Evolutionary conservation across 2,329 filamentous ascomycete genomes (phyloP).

Genomic region (Sodiomyces alkalinus): DNA sequence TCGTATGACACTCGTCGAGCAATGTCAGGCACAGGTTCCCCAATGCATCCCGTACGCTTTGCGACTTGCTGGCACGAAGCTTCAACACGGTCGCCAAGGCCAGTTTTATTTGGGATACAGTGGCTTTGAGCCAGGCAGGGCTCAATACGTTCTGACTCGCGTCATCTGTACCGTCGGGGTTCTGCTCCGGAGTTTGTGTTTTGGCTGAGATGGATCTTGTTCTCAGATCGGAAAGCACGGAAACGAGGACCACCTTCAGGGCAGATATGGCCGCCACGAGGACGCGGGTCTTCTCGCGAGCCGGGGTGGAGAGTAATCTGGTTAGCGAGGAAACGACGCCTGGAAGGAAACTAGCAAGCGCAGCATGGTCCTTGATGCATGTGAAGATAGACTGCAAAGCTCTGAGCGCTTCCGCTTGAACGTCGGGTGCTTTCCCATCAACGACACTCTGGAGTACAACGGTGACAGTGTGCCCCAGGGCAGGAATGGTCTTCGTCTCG

Average conservation of each 20-base stretch:
- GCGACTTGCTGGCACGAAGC: slow-evolving; percentile 53
- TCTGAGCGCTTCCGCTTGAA: slow-evolving; percentile 55
- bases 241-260: slow-evolving; percentile 37
- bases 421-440: slow-evolving; percentile 45
- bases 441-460: slow-evolving; percentile 62
- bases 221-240: slow-evolving; percentile 42
- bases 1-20: slow-evolving; percentile 62
- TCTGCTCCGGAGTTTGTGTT: slow-evolving; percentile 1
- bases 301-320: slow-evolving; percentile 56
- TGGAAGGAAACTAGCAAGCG: slow-evolving; percentile 73
- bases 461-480: slow-evolving; percentile 70
- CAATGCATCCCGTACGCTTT: slow-evolving; percentile 53
- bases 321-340: slow-evolving; percentile 73
- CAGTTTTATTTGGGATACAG: slow-evolving; percentile 65
- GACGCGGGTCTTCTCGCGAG: slow-evolving; percentile 39
- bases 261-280: slow-evolving; percentile 46
- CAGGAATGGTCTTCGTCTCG: slow-evolving; percentile 50
- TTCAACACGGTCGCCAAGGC: slow-evolving; percentile 67
- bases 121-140: slow-evolving; percentile 62
- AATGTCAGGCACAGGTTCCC: slow-evolving; percentile 57
- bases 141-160: slow-evolving; percentile 25
- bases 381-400: slow-evolving; percentile 47
- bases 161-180: slow-evolving; percentile 11
- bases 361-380: slow-evolving; percentile 55
- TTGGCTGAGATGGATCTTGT: slow-evolving; percentile 29